These are phyloP conservation scores for Hibiscus mutabilis DNA, from an alignment of 345 rosid genomes.

Conservation along the genomic window DNA sequence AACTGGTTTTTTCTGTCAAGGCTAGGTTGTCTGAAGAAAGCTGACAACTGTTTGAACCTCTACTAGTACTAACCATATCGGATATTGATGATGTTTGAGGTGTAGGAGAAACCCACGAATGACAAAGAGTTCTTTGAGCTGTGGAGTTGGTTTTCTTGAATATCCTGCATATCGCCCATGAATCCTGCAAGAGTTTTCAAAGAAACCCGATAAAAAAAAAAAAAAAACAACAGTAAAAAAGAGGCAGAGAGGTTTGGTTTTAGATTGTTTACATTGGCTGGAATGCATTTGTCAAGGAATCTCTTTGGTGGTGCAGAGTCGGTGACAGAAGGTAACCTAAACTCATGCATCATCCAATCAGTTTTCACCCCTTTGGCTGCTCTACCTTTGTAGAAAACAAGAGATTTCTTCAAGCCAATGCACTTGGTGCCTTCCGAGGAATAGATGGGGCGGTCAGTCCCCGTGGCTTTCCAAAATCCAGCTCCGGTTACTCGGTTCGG, in stretches of 20 bases:
- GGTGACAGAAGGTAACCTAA: constrained; percentile 67
- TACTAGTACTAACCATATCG: constrained; percentile 16
- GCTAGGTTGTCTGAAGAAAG: constrained; percentile 26
- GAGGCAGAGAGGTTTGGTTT: background rate
- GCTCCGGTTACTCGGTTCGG: constrained; percentile 86
- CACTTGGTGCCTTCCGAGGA: constrained; percentile 68
- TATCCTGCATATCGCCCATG: constrained; percentile 93
- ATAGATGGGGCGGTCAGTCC: constrained; percentile 86
- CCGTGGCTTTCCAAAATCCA: constrained; percentile 97
- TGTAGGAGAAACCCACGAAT: constrained; percentile 55
- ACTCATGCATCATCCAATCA: constrained; percentile 99
- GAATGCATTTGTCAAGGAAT: constrained; percentile 41
- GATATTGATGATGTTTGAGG: constrained; percentile 31
- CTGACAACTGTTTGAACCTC: constrained; percentile 15
- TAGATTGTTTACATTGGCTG: constrained; percentile 39
- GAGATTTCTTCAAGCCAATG: constrained; percentile 87
- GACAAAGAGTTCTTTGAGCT: constrained; percentile 65
- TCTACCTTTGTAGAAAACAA: constrained; percentile 84
- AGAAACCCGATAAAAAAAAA: background rate
- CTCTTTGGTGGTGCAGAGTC: constrained; percentile 38
- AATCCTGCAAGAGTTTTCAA: constrained; percentile 40
- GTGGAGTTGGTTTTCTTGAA: constrained; percentile 79
- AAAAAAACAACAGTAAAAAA: background rate
- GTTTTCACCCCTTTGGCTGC: constrained; percentile 90
- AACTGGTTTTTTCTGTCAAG: constrained; percentile 19